Conservation (phyloP, 192 early-diverging fungal genomes). For the Coemansia umbellata region DNA sequence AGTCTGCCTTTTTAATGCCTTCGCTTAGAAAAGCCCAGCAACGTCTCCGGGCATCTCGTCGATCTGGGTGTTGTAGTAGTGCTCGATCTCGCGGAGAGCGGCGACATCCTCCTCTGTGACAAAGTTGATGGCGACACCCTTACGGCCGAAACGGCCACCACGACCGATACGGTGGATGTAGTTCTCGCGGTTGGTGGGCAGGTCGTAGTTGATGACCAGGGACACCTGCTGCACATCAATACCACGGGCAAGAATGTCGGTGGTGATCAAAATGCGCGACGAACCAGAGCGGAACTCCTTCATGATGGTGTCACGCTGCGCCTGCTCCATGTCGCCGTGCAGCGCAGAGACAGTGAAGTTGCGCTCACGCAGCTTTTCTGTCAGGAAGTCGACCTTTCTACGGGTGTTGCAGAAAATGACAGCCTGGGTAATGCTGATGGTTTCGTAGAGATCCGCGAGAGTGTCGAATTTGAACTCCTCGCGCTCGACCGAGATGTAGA, state of each 20-base stretch:
- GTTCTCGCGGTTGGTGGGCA: slow-evolving; percentile 96
- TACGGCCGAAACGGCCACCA: slow-evolving; percentile 99
- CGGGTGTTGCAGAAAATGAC: slow-evolving; percentile 99
- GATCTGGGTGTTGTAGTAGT: slow-evolving; percentile 98
- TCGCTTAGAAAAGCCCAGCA: slow-evolving; percentile 72
- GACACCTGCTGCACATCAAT: slow-evolving; percentile 99
- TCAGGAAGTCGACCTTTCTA: slow-evolving; percentile 99
- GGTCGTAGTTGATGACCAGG: slow-evolving; percentile 98
- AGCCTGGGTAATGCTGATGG: slow-evolving; percentile 96
- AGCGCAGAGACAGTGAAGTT: slow-evolving; percentile 97
- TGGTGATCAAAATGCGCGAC: slow-evolving; percentile 94
- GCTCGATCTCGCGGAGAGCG: slow-evolving; percentile 84
- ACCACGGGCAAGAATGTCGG: slow-evolving; percentile 97
- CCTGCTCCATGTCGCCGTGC: slow-evolving; percentile 99
- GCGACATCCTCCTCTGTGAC: slow-evolving; percentile 92
- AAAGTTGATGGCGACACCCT: slow-evolving; percentile 99
- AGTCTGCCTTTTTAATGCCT: no score
- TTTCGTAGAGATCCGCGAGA: slow-evolving; percentile 97
- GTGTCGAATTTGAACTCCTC: slow-evolving; percentile 99
- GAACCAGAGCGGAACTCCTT: slow-evolving; percentile 98
- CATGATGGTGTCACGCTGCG: slow-evolving; percentile 96
- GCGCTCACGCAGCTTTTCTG: slow-evolving; percentile 87
- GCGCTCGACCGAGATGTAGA: slow-evolving; percentile 97
- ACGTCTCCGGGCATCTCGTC: slow-evolving; percentile 99
- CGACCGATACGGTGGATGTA: slow-evolving; percentile 99